phyloP scores from a whole-genome alignment of 257 asterid species.

The Penstemon newberryi region DNA sequence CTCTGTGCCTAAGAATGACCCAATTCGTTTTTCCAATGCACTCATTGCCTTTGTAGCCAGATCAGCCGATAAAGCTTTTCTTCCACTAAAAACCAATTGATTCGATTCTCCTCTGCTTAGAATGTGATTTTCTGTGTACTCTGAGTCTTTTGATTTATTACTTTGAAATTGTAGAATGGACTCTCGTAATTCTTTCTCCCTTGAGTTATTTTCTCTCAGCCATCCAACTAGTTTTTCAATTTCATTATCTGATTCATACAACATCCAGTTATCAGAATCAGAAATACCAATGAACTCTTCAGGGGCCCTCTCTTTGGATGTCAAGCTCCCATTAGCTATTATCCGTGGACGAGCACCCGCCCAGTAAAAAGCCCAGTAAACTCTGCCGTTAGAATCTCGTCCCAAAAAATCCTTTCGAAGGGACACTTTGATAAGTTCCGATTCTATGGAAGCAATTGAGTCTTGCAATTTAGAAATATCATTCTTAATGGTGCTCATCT shows the following conservation, averaged over 20 bases:
- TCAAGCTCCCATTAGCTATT: constrained; percentile 53
- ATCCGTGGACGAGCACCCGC: constrained; percentile 62
- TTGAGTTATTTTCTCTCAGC: constrained; percentile 63
- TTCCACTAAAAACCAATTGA: constrained; percentile 27
- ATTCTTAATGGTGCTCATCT: constrained; percentile 43
- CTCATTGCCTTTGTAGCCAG: constrained; percentile 60
- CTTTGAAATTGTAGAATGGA: constrained; percentile 58
- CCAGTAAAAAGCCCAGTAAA: constrained; percentile 66
- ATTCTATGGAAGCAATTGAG: constrained; percentile 58
- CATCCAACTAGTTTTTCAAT: constrained; percentile 66
- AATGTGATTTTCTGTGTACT: constrained; percentile 41
- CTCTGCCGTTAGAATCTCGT: constrained; percentile 82
- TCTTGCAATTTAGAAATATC: constrained; percentile 57
- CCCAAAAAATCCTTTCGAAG: constrained; percentile 80
- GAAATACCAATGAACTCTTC: constrained; percentile 50
- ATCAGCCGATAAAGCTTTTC: constrained; percentile 36
- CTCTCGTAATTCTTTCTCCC: constrained; percentile 81
- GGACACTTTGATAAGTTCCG: constrained; percentile 59
- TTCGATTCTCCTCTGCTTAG: constrained; percentile 32
- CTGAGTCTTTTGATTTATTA: constrained; percentile 43
- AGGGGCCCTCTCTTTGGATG: constrained; percentile 40
- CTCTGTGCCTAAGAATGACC: constrained; percentile 45
- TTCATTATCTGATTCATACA: constrained; percentile 61
- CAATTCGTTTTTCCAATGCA: constrained; percentile 52
- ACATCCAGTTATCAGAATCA: constrained; percentile 66